Conservation (phyloP, 257 asterid species). For the Solanum clarkiae region DNA sequence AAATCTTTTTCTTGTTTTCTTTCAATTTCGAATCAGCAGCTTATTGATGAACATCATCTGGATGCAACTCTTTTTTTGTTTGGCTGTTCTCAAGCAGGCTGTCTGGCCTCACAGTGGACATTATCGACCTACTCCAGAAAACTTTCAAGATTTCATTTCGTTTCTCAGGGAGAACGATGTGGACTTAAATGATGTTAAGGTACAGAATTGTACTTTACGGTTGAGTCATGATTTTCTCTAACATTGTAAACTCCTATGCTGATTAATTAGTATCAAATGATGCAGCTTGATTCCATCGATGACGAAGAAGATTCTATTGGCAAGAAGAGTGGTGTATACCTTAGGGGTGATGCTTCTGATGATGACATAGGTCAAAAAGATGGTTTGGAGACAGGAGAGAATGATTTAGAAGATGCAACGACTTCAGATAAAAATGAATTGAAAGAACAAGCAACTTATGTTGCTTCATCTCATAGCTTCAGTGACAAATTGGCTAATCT, state of each 20-base stretch:
- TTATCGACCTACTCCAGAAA: slow-evolving; percentile 49
- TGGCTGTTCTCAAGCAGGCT: slow-evolving; percentile 11
- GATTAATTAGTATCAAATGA: background rate
- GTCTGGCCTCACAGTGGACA: slow-evolving; percentile 80
- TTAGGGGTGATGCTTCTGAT: slow-evolving; percentile 25
- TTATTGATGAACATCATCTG: background rate
- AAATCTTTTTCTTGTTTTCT: background rate
- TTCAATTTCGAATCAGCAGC: background rate
- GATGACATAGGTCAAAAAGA: slow-evolving; percentile 12
- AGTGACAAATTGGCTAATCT: slow-evolving; percentile 11
- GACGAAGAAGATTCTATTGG: slow-evolving; percentile 15
- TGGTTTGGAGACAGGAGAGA: slow-evolving; percentile 3
- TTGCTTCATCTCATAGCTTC: slow-evolving; percentile 7
- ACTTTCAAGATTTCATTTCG: slow-evolving; percentile 40
- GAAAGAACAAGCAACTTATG: background rate
- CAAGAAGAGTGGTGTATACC: slow-evolving; percentile 14
- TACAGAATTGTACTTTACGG: background rate
- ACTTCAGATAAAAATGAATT: background rate
- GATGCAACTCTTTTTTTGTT: background rate
- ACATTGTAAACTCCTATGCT: background rate
- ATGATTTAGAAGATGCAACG: background rate
- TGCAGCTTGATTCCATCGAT: slow-evolving; percentile 16
- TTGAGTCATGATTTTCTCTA: background rate
- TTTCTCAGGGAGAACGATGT: slow-evolving; percentile 40
- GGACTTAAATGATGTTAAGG: slow-evolving; percentile 48